These are phyloP conservation scores for Daphne laureola DNA, from an alignment of 441 rosid species.

Conservation along the genomic window DNA sequence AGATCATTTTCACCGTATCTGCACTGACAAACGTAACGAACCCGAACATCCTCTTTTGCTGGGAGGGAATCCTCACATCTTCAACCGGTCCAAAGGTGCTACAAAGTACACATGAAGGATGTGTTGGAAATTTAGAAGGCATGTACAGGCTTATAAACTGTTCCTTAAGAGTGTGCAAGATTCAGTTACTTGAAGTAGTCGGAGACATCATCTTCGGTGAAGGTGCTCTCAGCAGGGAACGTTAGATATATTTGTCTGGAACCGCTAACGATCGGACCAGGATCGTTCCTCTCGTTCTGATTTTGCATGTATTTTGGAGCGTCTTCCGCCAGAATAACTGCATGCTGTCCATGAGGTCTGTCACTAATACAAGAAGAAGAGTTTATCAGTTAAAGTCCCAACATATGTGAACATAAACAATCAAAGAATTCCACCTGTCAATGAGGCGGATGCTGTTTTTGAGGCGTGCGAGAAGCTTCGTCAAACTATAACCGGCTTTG, in stretches of 20 bases:
- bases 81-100: slow-evolving; percentile 60
- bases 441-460: slow-evolving; percentile 39
- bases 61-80: slow-evolving; percentile 70
- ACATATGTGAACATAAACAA: not conserved
- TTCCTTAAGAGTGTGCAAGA: slow-evolving; percentile 1
- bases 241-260: slow-evolving; percentile 62
- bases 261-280: slow-evolving; percentile 41
- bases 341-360: slow-evolving; percentile 83
- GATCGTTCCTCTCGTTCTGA: slow-evolving; percentile 35
- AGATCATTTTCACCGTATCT: slow-evolving; percentile 49
- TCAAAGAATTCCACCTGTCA: slow-evolving; percentile 34
- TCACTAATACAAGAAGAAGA: slow-evolving; percentile 10
- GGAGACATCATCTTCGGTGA: slow-evolving; percentile 64
- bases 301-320: slow-evolving; percentile 35
- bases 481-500: slow-evolving; percentile 60
- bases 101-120: slow-evolving; percentile 13
- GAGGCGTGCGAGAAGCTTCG: slow-evolving; percentile 55
- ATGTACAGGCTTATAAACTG: not conserved
- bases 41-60: slow-evolving; percentile 67
- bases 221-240: slow-evolving; percentile 64
- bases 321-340: slow-evolving; percentile 58
- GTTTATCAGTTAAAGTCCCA: not conserved
- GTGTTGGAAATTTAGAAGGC: not conserved
- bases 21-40: slow-evolving; percentile 61
- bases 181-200: slow-evolving; percentile 47